Conservation (phyloP, 805 yeast species). For the Candida khao-thaluensis region DNA sequence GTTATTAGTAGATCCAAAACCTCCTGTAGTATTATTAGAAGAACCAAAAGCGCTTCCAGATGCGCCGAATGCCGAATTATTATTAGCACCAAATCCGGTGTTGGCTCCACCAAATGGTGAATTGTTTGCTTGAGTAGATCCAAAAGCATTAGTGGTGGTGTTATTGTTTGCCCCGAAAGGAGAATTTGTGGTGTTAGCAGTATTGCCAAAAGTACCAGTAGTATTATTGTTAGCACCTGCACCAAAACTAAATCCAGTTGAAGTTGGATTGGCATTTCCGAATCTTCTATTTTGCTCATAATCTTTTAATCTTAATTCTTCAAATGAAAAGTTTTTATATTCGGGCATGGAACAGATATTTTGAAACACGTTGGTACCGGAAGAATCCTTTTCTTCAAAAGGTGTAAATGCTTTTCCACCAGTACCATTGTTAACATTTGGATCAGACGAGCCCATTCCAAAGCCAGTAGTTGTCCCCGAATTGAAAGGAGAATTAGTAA, state of each 20-base stretch:
- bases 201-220: conserved; percentile 32
- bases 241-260: conserved; percentile 43
- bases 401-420: conserved; percentile 68
- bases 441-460: conserved; percentile 32
- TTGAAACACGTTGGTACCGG: conserved; percentile 56
- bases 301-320: conserved; percentile 87
- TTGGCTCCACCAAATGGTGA: conserved; percentile 23
- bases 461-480: conserved; percentile 19
- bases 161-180: conserved; percentile 22
- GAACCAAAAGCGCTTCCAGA: conserved; percentile 28
- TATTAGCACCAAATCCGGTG: conserved; percentile 30
- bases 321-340: conserved; percentile 75
- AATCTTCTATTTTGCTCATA: conserved; percentile 69
- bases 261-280: conserved; percentile 43
- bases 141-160: conserved; percentile 28
- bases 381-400: conserved; percentile 70
- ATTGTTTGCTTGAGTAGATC: conserved; percentile 19
- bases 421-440: conserved; percentile 60
- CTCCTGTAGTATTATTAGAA: conserved; percentile 18
- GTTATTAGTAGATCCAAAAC: conserved; percentile 13
- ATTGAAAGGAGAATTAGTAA: conserved; percentile 24
- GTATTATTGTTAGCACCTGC: conserved; percentile 24
- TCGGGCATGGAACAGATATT: conserved; percentile 88
- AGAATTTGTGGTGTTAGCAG: conserved; percentile 20
- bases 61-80: conserved; percentile 18